Evolutionary conservation across 2,329 filamentous ascomycete genomes (phyloP).

Genomic region (Fusarium humuli): DNA sequence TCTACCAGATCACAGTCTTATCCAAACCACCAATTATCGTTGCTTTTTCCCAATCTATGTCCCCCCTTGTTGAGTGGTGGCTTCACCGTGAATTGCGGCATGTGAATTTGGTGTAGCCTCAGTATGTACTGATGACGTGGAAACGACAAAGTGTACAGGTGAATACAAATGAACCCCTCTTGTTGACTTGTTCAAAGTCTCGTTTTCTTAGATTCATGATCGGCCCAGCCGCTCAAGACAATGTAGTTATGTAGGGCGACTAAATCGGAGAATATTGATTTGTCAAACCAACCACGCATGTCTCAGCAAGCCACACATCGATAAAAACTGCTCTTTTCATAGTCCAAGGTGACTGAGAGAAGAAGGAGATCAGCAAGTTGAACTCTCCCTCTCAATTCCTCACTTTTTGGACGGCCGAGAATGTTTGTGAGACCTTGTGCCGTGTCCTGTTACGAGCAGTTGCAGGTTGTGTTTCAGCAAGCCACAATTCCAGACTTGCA

Average conservation of each 20-base stretch:
- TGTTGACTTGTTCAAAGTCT: not conserved
- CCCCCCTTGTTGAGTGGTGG: not conserved
- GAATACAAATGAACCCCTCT: not conserved
- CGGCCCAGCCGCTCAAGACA: not conserved
- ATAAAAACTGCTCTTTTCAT: not conserved
- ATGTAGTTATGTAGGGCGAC: not conserved
- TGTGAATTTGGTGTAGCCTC: slow-evolving; percentile 14
- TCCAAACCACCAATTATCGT: not conserved
- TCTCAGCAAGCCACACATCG: slow-evolving; percentile 34
- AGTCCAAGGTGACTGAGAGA: not conserved
- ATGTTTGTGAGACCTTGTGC: slow-evolving; percentile 1
- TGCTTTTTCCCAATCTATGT: not conserved
- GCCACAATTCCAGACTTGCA: slow-evolving; percentile 14
- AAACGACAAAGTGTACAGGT: not conserved
- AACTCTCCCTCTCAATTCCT: not conserved
- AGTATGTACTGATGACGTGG: not conserved
- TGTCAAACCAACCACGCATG: not conserved
- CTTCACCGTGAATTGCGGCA: not conserved
- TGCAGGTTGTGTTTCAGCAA: slow-evolving; percentile 15
- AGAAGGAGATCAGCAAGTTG: not conserved
- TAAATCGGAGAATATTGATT: slow-evolving; percentile 18
- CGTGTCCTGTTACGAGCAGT: slow-evolving; percentile 5
- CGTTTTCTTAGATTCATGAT: not conserved
- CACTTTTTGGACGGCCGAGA: not conserved
- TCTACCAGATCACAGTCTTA: not conserved